Evolutionary conservation across 2,329 filamentous ascomycete genomes (phyloP).

Genomic region (Ceratocystis huliohia): DNA sequence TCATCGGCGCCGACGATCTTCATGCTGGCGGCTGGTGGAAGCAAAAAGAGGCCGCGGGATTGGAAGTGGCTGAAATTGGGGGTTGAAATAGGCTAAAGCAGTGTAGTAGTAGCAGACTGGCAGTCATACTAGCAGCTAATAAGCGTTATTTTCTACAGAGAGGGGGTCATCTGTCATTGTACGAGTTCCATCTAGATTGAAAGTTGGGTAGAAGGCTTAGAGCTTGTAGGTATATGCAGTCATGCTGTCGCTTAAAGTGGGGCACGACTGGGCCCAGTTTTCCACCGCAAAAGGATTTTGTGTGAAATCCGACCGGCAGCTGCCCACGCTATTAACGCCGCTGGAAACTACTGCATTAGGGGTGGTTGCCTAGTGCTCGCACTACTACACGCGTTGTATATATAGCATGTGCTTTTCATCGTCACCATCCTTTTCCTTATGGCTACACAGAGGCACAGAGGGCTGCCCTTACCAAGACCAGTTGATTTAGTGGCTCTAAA

Average conservation of each 20-base stretch:
- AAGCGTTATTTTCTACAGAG: too few relatives aligned
- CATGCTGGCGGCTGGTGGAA: not conserved
- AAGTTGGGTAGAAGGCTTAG: too few relatives aligned
- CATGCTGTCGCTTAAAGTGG: slow-evolving; percentile 1
- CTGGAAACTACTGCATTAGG: not conserved
- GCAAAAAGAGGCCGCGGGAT: not conserved
- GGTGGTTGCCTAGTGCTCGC: not conserved
- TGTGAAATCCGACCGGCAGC: not conserved
- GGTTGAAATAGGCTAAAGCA: not conserved
- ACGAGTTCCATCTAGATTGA: too few relatives aligned
- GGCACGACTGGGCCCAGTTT: not conserved
- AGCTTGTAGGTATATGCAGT: not conserved
- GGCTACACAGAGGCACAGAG: too few relatives aligned
- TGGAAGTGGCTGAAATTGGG: not conserved
- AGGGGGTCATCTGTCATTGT: too few relatives aligned
- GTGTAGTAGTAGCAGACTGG: not conserved
- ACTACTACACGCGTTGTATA: not conserved
- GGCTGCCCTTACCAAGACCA: too few relatives aligned
- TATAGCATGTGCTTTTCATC: too few relatives aligned
- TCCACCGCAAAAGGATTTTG: not conserved
- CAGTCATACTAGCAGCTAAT: not conserved
- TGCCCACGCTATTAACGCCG: not conserved
- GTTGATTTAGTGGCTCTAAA: too few relatives aligned
- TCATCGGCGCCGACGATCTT: slow-evolving; percentile 5
- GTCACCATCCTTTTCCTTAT: too few relatives aligned